Base-by-base conservation (phyloP, 352 stramenopile genomes). In the Phytophthora pseudosyringae region DNA sequence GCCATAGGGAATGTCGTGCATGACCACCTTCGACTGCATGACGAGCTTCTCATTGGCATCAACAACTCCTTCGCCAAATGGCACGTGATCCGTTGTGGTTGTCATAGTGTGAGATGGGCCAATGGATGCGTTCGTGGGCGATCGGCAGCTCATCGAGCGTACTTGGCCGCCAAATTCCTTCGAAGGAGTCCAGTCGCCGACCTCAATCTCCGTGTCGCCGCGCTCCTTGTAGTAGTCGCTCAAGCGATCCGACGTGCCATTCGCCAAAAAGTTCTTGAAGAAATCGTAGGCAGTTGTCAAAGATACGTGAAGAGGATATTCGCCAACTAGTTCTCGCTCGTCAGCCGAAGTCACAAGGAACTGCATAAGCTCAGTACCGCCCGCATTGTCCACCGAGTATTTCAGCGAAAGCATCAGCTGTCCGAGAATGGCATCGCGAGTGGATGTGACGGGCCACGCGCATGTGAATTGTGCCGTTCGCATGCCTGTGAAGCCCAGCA, bases 1-100 rank as follows among this genome's bases (percentile, higher is more conserved):
- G 32, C 87, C 87, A 53, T 95, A 95, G 11, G 87, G 87, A 59
- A 95, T 95, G 33, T 95, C 87, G 63, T 94, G 87, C 51, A 95
- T 67, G 33, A 87, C 71, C 15, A 85, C 74, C 53, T 83, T 86
- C 9, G 73, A 73, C 56, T 91, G 79, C 31, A 94, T 69, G 11
- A 90, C 71, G 29, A 93, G 75, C 41, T 73, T 78, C 10, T 88
- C 80, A 9, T 54, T 67, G 35, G 80, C 78, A 5, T 69, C 65
- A 46, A 77, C 60, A 3, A 61, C 62, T 6, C 62, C 38, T 10
- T 87, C 71, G 1, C 59, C 38, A 57, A 89, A 90, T 28, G 59
- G 67, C 4, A 93, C 67, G 36, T 93, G 82, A 48, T 93, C 81
- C 26, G 82, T 92, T 21, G 78, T 91, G 13, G 83, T 93, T 32